phyloP scores from a whole-genome alignment of 2,329 filamentous ascomycete species.

The Paecilomyces dactylethromorphus region DNA sequence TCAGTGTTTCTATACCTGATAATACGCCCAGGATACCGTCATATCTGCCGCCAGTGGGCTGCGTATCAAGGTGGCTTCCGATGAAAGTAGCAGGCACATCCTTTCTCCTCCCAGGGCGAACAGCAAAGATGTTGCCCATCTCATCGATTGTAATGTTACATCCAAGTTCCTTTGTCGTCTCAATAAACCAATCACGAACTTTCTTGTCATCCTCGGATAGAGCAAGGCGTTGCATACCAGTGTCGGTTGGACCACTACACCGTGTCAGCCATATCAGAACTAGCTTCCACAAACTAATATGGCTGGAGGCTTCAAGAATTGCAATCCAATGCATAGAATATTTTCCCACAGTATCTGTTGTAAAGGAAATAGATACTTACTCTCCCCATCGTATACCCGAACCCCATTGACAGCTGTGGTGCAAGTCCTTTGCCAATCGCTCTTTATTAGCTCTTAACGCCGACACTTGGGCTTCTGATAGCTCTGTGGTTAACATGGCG shows the following conservation, averaged over 20 bases:
- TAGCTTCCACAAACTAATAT: not conserved
- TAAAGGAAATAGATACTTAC: constrained; percentile 39
- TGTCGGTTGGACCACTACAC: constrained; percentile 48
- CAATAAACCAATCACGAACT: constrained; percentile 68
- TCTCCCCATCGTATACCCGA: constrained; percentile 60
- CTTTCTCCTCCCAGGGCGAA: constrained; percentile 54
- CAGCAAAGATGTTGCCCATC: constrained; percentile 59
- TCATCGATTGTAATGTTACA: constrained; percentile 63
- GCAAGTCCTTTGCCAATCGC: constrained; percentile 57
- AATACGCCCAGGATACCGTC: constrained; percentile 53
- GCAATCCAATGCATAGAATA: not conserved
- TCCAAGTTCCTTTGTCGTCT: constrained; percentile 55
- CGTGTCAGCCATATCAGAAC: not conserved
- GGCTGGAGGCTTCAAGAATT: not conserved
- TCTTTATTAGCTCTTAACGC: constrained; percentile 52
- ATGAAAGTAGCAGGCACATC: constrained; percentile 60
- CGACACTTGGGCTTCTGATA: constrained; percentile 47
- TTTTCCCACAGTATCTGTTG: not conserved
- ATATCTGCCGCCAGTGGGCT: constrained; percentile 54
- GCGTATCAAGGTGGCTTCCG: constrained; percentile 64
- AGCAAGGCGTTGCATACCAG: constrained; percentile 69
- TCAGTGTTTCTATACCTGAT: constrained; percentile 6
- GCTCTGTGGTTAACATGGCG: constrained; percentile 31
- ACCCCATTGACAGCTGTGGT: constrained; percentile 62
- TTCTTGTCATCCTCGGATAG: constrained; percentile 65